Base-by-base conservation (phyloP, 2,329 filamentous ascomycete genomes). In the Alternaria arborescens region DNA sequence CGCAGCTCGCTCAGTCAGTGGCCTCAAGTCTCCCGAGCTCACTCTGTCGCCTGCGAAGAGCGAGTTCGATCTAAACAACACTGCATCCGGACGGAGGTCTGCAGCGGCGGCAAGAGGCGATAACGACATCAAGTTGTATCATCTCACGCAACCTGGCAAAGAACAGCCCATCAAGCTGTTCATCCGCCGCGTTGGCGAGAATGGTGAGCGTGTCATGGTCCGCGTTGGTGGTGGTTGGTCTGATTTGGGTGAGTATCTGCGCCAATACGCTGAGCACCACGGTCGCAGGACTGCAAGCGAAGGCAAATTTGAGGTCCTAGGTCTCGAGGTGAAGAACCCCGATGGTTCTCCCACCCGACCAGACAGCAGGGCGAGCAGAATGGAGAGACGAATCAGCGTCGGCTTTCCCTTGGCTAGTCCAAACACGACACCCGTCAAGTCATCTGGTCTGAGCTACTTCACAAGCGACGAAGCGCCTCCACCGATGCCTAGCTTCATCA, bases 221-320 rank as follows among this genome's bases (percentile, higher is more conserved):
- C 91, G 95, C 36, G 94, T 99, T 12, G 95, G 95, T 12, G 95
- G 95, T 60, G 95, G 95, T n/a, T 99, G 95, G 95, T 93, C 94
- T 14, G 95, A 99, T 78, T 83, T 99, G 20, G 94, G 91, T 38
- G 95, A 98, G 78, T 99, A 97, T 74, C 84, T 99, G 42, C 91
- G 93, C 69, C 93, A 97, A 77, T 99, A 97, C 72, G 94, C 93
- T 8, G 88, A 89, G 60, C 95, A 99, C 75, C 95, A 99, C 76
- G 91, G 92, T 43, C 89, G 92, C n/a, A 88, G 87, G 44, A 83
- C 85, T 30, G 83, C 86, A 20, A 84, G 82, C 28, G 86, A 87
- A 38, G 82, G 82, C 12, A 81, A 81, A 36, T 82, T 88, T 14
- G 86, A 89, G 66, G 81, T 88, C 16, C 79, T 86, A 54, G 85